phyloP scores from a whole-genome alignment of 1,284 basidiomycete genomes.

The Boletus holoroseus region DNA sequence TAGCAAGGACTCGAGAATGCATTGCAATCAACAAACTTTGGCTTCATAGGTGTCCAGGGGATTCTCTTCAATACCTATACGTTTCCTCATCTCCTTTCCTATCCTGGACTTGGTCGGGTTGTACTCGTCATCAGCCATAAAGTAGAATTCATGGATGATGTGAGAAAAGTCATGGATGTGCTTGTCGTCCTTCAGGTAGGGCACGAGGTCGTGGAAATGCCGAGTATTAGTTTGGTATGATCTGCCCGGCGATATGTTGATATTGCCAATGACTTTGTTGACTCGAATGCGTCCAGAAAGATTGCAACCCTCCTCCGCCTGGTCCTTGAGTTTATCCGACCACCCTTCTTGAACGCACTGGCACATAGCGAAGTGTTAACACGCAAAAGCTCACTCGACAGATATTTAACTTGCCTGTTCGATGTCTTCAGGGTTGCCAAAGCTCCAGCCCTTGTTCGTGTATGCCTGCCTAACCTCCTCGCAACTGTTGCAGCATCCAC shows the following conservation, averaged over 20 bases:
- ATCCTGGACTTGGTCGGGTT: slow-evolving; percentile 57
- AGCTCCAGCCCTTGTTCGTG: slow-evolving; percentile 91
- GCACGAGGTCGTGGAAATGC: slow-evolving; percentile 90
- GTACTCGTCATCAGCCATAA: slow-evolving; percentile 80
- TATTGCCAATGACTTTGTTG: slow-evolving; percentile 95
- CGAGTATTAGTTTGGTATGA: slow-evolving; percentile 87
- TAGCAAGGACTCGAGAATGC: slow-evolving; percentile 3
- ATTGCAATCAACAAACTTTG: slow-evolving; percentile 42
- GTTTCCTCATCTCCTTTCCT: slow-evolving; percentile 66
- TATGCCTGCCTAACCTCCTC: slow-evolving; percentile 93
- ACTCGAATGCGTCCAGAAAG: slow-evolving; percentile 87
- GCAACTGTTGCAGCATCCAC: slow-evolving; percentile 93
- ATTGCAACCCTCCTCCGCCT: slow-evolving; percentile 93
- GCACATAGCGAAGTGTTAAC: slow-evolving; percentile 4
- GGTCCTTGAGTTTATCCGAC: slow-evolving; percentile 90
- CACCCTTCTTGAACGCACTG: slow-evolving; percentile 93
- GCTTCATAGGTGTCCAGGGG: slow-evolving; percentile 74
- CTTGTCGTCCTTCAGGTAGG: slow-evolving; percentile 85
- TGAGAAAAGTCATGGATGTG: slow-evolving; percentile 95
- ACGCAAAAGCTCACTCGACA: neutral
- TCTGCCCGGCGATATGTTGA: slow-evolving; percentile 83
- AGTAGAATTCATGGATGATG: slow-evolving; percentile 75
- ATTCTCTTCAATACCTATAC: slow-evolving; percentile 70
- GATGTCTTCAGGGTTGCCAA: slow-evolving; percentile 83
- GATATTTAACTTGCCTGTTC: slow-evolving; percentile 70